These are phyloP conservation scores for Coemansia sp. DNA, from an alignment of 192 early-diverging fungal species.

Conservation along the genomic window DNA sequence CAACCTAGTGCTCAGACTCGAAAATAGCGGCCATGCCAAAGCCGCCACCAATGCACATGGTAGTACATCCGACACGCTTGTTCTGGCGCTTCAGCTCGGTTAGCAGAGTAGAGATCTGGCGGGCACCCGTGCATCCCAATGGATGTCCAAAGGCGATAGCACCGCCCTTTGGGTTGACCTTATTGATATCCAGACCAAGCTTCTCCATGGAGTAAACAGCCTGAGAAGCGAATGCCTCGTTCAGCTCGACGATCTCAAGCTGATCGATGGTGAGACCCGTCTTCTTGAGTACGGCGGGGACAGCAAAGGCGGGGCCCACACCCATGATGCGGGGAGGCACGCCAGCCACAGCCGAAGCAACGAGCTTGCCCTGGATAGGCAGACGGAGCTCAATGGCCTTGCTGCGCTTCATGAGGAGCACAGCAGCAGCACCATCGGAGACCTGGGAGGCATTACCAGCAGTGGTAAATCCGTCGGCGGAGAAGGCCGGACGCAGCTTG, in stretches of 20 bases:
- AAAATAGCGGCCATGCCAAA: conserved; percentile 91
- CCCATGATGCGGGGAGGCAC: conserved; percentile 96
- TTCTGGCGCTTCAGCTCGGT: conserved; percentile 86
- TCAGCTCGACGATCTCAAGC: conserved; percentile 89
- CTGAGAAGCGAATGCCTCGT: conserved; percentile 99
- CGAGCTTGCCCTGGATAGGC: conserved; percentile 82
- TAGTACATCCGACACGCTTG: conserved; percentile 82
- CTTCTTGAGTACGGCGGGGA: conserved; percentile 83
- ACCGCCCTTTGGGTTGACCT: conserved; percentile 98
- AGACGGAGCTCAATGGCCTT: conserved; percentile 84
- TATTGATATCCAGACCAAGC: conserved; percentile 79
- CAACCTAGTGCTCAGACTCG: conserved; percentile 64
- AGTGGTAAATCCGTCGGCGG: conserved; percentile 78
- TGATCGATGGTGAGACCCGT: conserved; percentile 74
- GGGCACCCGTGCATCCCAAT: conserved; percentile 88
- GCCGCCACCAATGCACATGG: conserved; percentile 90
- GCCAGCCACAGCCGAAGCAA: conserved; percentile 85
- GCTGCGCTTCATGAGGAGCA: conserved; percentile 92
- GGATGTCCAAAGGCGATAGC: conserved; percentile 99
- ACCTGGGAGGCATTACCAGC: conserved; percentile 98
- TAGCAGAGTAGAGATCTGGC: conserved; percentile 94
- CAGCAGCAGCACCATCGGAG: conserved; percentile 95
- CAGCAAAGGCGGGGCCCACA: conserved; percentile 92
- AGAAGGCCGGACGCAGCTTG: conserved; percentile 90
- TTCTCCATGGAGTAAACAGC: conserved; percentile 89